Conservation (phyloP, 805 yeast genomes). For the Ogataea paradorogensis region DNA sequence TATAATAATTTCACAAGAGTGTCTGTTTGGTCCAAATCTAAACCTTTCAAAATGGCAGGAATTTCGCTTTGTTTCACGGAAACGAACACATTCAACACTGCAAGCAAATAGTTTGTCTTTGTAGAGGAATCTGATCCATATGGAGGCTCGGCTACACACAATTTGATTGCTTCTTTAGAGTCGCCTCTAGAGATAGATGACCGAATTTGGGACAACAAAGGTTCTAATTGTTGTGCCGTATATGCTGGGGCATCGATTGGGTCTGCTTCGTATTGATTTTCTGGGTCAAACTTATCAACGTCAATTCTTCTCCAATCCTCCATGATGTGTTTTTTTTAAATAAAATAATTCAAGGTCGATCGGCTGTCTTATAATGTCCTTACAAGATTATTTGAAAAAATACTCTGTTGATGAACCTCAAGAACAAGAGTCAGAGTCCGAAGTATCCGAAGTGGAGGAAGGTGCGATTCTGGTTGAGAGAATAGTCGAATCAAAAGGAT, state of each 20-base stretch:
- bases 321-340: constrained; percentile 32
- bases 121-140: constrained; percentile 67
- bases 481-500: constrained; percentile 17
- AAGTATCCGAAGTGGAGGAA: constrained; percentile 19
- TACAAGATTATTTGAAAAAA: constrained; percentile 8
- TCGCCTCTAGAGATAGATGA: constrained; percentile 68
- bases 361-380: constrained; percentile 7
- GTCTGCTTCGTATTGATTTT: constrained; percentile 42
- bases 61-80: constrained; percentile 69
- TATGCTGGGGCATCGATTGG: constrained; percentile 38
- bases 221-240: constrained; percentile 51
- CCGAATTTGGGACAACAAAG: constrained; percentile 57
- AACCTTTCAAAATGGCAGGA: constrained; percentile 51
- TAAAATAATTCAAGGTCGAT: constrained; percentile 6
- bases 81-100: constrained; percentile 70
- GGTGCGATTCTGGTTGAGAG: constrained; percentile 21
- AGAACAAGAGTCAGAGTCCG: constrained; percentile 5
- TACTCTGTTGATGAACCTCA: constrained; percentile 2
- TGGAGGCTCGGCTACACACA: constrained; percentile 72
- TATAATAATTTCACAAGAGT: constrained; percentile 80
- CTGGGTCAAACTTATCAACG: constrained; percentile 87
- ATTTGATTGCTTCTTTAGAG: constrained; percentile 59
- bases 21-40: constrained; percentile 67
- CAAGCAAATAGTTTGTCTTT: constrained; percentile 48
- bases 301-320: constrained; percentile 94